A percentile compares a stretch with the other conserved stretches of the same genome.
These are phyloP conservation scores for Cylindrotheca fusiformis DNA, from an alignment of 108 stramenopile species.

Conservation along the genomic window DNA sequence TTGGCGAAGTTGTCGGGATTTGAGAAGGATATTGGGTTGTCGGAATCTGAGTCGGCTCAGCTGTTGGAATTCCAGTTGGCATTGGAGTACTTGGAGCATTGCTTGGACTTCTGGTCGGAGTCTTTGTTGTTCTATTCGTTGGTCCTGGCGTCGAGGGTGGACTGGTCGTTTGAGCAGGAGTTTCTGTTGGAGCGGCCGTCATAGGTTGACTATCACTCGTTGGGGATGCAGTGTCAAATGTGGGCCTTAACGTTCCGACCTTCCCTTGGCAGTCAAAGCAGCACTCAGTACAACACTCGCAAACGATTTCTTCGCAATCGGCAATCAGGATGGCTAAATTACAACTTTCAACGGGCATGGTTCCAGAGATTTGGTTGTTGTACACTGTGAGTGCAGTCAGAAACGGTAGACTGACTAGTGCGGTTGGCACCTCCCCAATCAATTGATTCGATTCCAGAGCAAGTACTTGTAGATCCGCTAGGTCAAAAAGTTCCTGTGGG, in stretches of 20 bases:
- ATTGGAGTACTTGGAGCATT: background rate
- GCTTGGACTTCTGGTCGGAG: background rate
- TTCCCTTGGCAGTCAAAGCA: constrained; percentile 8
- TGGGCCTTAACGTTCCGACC: background rate
- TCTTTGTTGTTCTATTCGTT: background rate
- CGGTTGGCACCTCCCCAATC: constrained; percentile 22
- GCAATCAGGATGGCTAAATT: constrained; percentile 18
- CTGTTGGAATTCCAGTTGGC: background rate
- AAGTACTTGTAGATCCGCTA: constrained; percentile 3
- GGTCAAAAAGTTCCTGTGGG: background rate
- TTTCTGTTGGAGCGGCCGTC: background rate
- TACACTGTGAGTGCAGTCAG: constrained; percentile 9
- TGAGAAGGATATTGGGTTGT: too few relatives aligned
- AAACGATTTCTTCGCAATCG: constrained; percentile 31
- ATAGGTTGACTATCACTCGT: background rate
- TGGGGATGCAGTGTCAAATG: background rate
- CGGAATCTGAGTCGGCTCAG: too few relatives aligned
- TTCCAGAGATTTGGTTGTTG: constrained; percentile 22
- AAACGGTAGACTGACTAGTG: constrained; percentile 8
- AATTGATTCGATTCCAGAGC: constrained; percentile 25
- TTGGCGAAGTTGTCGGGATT: too few relatives aligned
- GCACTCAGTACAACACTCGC: constrained; percentile 27
- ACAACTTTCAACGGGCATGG: constrained; percentile 29
- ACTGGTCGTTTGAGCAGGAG: background rate
- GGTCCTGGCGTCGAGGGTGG: background rate